Base-by-base conservation (phyloP, 768 basidiomycete species). In the Tulasnella sp. region DNA sequence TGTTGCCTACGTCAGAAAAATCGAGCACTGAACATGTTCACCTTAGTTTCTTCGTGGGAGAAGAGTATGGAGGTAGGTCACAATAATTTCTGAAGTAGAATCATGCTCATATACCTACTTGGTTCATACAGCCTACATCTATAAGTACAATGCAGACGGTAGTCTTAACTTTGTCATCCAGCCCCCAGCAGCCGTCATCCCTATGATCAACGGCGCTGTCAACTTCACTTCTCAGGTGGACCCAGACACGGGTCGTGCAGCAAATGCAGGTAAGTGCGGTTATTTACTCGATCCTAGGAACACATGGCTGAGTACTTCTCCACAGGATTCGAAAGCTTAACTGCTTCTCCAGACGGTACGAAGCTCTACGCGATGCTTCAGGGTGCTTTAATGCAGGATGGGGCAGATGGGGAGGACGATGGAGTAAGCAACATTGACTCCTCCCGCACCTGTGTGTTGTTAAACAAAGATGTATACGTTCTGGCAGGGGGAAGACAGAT, bases 331-430 rank as follows among this genome's bases (percentile, higher is more conserved):
- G 82, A 85, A 66, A 78, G 80, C 23, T 71, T 85, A 11, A 82
- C 83, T 0, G 56, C 78, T 2, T 78, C 79, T 60, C 64, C 76
- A 0, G 65, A 71, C 4, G 79, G 78, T 1, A 69, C 70, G 3
- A 77, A 73, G 1, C 73, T 85, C 1, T 85, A 81, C 66, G 82
- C 77, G 0, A 75, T 85, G 65, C 73, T 85, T 1, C 84, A 86
- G 64, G 75, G 78, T 4, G 84, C 81, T 0, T 75, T 79, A 1
- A 76, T 82, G 3, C 84, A 85, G 63, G 84, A 84, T 63, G 80
- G 82, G n/a, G 80, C n/a, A n/a, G n/a, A n/a, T n/a, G n/a, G n/a
- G n/a, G 80, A 82, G n/a, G 34, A 38, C 34, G 34, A 38, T 38
- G 34, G 34, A 38, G 34, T 80, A 0, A 63, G 65, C 41, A 63